These are phyloP conservation scores for Trichoderma koningiopsis DNA, from an alignment of 2,329 filamentous ascomycete genomes.

Conservation along the genomic window DNA sequence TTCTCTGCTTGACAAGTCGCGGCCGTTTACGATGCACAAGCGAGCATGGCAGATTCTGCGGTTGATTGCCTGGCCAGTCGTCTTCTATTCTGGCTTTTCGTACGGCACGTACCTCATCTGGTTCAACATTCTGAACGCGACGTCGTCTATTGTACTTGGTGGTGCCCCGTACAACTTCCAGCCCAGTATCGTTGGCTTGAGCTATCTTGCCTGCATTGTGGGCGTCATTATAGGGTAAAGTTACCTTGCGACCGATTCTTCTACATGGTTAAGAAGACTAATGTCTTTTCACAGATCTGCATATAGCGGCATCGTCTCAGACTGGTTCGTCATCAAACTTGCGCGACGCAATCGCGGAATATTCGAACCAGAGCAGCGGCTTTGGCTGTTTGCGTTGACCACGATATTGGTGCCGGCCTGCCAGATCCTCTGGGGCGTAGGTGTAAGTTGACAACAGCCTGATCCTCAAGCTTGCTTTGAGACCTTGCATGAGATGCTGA, in stretches of 20 bases:
- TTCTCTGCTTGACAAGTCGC: conserved; percentile 37
- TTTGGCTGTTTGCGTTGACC: conserved; percentile 44
- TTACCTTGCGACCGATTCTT: not conserved
- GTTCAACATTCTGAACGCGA: conserved; percentile 50
- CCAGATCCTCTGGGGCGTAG: conserved; percentile 40
- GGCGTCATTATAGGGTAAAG: conserved; percentile 38
- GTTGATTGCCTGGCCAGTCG: conserved; percentile 45
- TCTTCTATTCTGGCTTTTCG: conserved; percentile 47
- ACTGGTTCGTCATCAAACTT: conserved; percentile 43
- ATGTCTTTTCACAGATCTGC: conserved; percentile 20
- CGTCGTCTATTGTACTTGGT: conserved; percentile 44
- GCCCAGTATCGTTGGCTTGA: conserved; percentile 44
- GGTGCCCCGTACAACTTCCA: conserved; percentile 43
- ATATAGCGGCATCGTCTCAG: conserved; percentile 30
- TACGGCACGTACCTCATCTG: conserved; percentile 47
- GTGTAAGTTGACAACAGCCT: conserved; percentile 28
- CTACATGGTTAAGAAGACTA: not conserved
- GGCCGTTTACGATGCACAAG: conserved; percentile 44
- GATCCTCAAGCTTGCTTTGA: not conserved
- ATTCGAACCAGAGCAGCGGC: conserved; percentile 45
- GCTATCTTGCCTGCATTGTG: conserved; percentile 42
- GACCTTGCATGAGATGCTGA: not conserved
- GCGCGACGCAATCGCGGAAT: conserved; percentile 46
- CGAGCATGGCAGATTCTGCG: conserved; percentile 42
- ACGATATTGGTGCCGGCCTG: conserved; percentile 35